Percentiles rank a stretch among this genome's conserved stretches.
Conservation (phyloP, 305 asterid species). For the Rubia occidens region DNA sequence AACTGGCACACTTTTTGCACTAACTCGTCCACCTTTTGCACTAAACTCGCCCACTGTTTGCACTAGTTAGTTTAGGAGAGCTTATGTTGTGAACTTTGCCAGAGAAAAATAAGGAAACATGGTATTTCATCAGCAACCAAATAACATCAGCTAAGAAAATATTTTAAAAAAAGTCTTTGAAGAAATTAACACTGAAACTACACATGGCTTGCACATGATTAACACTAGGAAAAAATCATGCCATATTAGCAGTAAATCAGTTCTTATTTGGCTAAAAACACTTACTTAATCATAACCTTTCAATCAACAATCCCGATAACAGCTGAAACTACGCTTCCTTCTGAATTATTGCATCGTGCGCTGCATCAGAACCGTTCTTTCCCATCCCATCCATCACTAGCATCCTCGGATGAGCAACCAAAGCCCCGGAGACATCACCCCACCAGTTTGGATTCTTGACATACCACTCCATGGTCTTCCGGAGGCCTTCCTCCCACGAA, state of each 20-base stretch:
- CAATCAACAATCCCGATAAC: slow-evolving; percentile 23
- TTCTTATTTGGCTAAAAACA: slow-evolving; percentile 24
- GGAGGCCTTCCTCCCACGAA: slow-evolving; percentile 23
- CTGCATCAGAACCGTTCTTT: slow-evolving; percentile 10
- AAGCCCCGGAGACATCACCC: slow-evolving; percentile 24
- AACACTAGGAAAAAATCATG: background rate
- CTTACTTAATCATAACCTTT: slow-evolving; percentile 21
- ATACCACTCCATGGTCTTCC: slow-evolving; percentile 22
- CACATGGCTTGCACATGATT: background rate
- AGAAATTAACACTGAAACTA: background rate
- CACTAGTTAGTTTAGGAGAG: background rate
- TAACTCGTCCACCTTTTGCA: no score
- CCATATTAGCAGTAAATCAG: background rate
- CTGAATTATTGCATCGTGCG: background rate
- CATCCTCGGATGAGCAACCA: slow-evolving; percentile 25
- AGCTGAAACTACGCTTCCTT: slow-evolving; percentile 7
- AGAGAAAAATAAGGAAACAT: background rate
- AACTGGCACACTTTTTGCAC: no score
- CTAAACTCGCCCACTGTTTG: background rate
- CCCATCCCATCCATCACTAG: slow-evolving; percentile 16
- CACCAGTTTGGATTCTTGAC: slow-evolving; percentile 21
- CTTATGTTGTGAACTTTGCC: background rate
- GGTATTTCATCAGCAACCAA: background rate
- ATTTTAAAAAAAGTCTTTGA: background rate
- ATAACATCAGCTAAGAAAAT: background rate